Evolutionary conservation across 2,329 filamentous ascomycete species (phyloP).

Genomic region (Microdochium trichocladiopsis): DNA sequence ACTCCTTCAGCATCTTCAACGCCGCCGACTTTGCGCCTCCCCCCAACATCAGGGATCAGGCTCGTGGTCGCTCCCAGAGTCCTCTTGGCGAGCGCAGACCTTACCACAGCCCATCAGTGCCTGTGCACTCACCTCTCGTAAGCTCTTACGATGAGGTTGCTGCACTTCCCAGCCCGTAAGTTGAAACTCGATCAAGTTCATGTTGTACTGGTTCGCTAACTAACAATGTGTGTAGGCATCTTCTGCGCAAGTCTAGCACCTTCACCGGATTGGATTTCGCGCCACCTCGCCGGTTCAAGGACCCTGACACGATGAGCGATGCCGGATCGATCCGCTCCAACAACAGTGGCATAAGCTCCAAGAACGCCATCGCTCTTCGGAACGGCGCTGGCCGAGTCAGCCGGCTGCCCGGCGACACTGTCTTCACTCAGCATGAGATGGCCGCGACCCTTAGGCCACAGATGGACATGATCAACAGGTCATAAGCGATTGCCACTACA

Average conservation of each 20-base stretch:
- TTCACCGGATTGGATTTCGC: conserved; percentile 79
- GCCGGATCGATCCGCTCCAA: conserved; percentile 65
- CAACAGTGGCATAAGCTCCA: conserved; percentile 67
- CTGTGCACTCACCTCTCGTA: conserved; percentile 69
- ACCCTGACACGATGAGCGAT: conserved; percentile 54
- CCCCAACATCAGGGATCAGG: conserved; percentile 56
- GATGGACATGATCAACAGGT: conserved; percentile 37
- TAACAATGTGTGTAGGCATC: conserved; percentile 43
- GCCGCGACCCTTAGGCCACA: conserved; percentile 51
- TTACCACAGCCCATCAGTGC: conserved; percentile 62
- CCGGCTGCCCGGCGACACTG: conserved; percentile 71
- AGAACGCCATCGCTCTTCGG: conserved; percentile 65
- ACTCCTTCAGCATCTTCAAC: conserved; percentile 61
- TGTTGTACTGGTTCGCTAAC: conserved; percentile 6
- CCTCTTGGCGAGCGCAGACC: conserved; percentile 58
- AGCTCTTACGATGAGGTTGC: conserved; percentile 83
- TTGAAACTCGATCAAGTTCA: conserved; percentile 17
- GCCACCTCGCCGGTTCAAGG: conserved; percentile 67
- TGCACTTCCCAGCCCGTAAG: conserved; percentile 85
- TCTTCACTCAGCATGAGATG: conserved; percentile 69
- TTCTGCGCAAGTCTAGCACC: conserved; percentile 68
- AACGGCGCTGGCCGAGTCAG: conserved; percentile 81
- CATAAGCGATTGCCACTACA: background rate
- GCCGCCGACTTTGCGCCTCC: conserved; percentile 86
- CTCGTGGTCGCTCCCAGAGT: conserved; percentile 61